Conservation (phyloP, 2,329 filamentous ascomycete species). For the Chrysoporthe cubensis region DNA sequence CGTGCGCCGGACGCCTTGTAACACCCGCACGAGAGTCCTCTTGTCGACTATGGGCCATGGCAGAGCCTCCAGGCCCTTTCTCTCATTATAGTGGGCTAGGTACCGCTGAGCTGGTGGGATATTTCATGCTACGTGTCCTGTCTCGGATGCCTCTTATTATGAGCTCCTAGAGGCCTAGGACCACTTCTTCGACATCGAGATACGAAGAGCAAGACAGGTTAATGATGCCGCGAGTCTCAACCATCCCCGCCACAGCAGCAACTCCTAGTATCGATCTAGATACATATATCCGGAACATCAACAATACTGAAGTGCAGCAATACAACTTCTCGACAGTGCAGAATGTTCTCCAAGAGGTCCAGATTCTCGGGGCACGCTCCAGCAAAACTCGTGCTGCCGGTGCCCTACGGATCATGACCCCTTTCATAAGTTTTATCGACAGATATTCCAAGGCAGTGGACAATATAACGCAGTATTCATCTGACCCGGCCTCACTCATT, state of each 20-base stretch:
- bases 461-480: not conserved
- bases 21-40: not conserved
- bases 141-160: not conserved
- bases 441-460: not conserved
- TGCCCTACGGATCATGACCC: not conserved
- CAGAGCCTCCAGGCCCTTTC: not conserved
- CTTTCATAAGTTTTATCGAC: conserved; percentile 8
- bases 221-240: not conserved
- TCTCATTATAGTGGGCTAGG: not conserved
- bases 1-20: not conserved
- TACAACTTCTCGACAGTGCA: conserved; percentile 4
- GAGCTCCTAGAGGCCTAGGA: not conserved
- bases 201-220: not conserved
- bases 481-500: not conserved
- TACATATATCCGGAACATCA: not conserved
- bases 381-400: not conserved
- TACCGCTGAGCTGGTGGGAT: not conserved
- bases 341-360: conserved; percentile 8
- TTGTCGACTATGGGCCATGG: not conserved
- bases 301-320: not conserved
- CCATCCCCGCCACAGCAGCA: too few species aligned
- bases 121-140: not conserved
- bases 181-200: not conserved
- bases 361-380: not conserved
- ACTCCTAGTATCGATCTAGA: not conserved